phyloP scores from a whole-genome alignment of 768 basidiomycete genomes.

The Termitomyces sp. region DNA sequence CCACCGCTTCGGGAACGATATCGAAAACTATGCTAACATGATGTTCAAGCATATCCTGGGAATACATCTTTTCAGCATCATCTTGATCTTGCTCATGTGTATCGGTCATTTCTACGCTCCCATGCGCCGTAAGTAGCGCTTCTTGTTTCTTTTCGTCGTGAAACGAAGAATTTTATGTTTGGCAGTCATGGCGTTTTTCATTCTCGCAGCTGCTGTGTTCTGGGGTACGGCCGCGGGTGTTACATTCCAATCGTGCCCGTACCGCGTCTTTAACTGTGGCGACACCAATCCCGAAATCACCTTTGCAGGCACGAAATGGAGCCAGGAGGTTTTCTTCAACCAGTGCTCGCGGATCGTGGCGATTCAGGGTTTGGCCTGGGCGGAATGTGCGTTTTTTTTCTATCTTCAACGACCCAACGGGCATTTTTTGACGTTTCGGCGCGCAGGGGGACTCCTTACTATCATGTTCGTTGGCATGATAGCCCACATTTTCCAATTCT shows the following conservation, averaged over 20 bases:
- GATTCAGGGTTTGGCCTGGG: conserved; percentile 11
- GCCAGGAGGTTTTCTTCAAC: conserved; percentile 8
- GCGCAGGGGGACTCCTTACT: conserved; percentile 6
- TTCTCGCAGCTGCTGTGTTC: conserved; percentile 8
- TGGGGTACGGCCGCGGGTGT: conserved; percentile 12
- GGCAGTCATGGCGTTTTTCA: conserved; percentile 8
- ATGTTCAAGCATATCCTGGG: conserved; percentile 14
- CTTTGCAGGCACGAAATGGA: conserved; percentile 8
- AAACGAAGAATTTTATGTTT: not conserved
- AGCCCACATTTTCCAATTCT: conserved; percentile 1
- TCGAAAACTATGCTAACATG: conserved; percentile 9
- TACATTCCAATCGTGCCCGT: conserved; percentile 8
- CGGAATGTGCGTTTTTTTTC: conserved; percentile 4
- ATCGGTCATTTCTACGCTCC: conserved; percentile 9
- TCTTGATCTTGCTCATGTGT: conserved; percentile 8
- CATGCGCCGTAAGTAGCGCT: conserved; percentile 1
- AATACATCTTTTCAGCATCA: conserved; percentile 6
- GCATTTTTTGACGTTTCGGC: not conserved
- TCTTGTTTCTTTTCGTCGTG: not conserved
- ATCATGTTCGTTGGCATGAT: conserved; percentile 12
- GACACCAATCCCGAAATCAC: not conserved
- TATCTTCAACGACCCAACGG: too few relatives aligned
- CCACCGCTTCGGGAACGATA: conserved; percentile 4
- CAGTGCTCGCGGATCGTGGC: conserved; percentile 13
- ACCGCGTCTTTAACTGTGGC: conserved; percentile 7